Evolutionary conservation across 2,329 filamentous ascomycete genomes (phyloP).

Genomic region (Sporothrix pallida): DNA sequence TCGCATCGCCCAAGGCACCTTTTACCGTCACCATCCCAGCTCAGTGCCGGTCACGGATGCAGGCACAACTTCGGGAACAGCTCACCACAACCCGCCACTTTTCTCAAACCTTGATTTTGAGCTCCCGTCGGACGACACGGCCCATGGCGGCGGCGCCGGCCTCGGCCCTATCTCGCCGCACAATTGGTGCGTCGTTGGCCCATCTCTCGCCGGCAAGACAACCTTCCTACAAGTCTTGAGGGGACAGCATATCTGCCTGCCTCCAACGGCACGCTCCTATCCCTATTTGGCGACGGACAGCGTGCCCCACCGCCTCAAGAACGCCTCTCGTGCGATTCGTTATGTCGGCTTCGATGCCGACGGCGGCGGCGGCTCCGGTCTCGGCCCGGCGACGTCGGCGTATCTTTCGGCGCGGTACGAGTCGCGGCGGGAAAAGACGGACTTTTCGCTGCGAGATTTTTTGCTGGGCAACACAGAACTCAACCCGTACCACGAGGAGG

Average conservation of each 20-base stretch:
- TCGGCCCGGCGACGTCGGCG: conserved; percentile 67
- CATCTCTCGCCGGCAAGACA: conserved; percentile 79
- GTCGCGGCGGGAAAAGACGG: conserved; percentile 81
- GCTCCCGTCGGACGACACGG: conserved; percentile 56
- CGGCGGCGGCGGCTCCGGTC: conserved; percentile 50
- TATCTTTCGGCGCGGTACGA: conserved; percentile 93
- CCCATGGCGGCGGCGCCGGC: conserved; percentile 45
- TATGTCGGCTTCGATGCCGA: conserved; percentile 91
- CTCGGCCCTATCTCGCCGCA: conserved; percentile 47
- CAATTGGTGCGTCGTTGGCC: conserved; percentile 85
- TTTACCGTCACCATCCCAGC: conserved; percentile 76
- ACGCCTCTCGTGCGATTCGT: conserved; percentile 72
- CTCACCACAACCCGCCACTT: conserved; percentile 67
- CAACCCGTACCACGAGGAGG: conserved; percentile 66
- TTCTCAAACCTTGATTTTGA: conserved; percentile 75
- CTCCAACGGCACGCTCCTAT: conserved; percentile 75
- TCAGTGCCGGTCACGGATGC: conserved; percentile 28
- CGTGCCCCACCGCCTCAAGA: conserved; percentile 61
- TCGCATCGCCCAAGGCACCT: conserved; percentile 77
- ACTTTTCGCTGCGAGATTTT: conserved; percentile 84
- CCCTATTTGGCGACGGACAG: conserved; percentile 74
- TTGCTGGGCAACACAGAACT: conserved; percentile 81
- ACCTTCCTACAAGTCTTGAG: conserved; percentile 79
- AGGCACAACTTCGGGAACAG: background rate
- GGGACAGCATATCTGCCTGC: conserved; percentile 76